Evolutionary conservation across 148 eudicot species (phyloP).

Genomic region (Tetragonia tetragonoides): DNA sequence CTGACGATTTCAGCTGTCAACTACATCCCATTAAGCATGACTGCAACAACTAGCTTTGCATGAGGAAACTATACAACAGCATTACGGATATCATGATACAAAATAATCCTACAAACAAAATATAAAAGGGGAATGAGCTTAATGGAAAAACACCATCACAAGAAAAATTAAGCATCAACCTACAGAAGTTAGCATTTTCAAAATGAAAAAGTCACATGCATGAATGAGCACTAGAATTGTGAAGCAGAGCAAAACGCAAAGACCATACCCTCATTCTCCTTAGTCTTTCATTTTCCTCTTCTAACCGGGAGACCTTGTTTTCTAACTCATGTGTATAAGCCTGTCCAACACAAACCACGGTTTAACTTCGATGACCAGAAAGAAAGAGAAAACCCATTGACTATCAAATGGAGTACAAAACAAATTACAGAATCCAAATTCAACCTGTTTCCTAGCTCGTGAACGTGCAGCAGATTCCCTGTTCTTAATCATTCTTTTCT

Average conservation of each 20-base stretch:
- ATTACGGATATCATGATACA: neutral
- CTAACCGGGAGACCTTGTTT: conserved; percentile 81
- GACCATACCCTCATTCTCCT: conserved; percentile 59
- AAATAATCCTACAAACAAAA: neutral
- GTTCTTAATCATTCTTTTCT: conserved; percentile 95
- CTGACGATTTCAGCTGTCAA: neutral
- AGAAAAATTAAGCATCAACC: neutral
- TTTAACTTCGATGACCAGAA: neutral
- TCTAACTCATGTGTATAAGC: conserved; percentile 96
- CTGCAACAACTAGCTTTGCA: neutral
- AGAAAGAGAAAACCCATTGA: neutral
- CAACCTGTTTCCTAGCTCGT: conserved; percentile 94
- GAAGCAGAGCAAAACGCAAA: neutral
- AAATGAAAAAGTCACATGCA: neutral
- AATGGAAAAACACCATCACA: neutral
- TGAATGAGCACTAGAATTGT: neutral
- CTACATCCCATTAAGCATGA: neutral
- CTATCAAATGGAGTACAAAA: neutral
- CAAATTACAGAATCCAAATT: neutral
- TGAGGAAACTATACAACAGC: neutral
- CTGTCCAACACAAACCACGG: conserved; percentile 38
- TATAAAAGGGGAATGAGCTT: neutral
- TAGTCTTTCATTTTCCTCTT: conserved; percentile 91
- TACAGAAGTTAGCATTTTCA: neutral
- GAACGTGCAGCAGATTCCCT: conserved; percentile 98